phyloP scores from a whole-genome alignment of 805 yeast species.

The Myxozyma nipponensis region DNA sequence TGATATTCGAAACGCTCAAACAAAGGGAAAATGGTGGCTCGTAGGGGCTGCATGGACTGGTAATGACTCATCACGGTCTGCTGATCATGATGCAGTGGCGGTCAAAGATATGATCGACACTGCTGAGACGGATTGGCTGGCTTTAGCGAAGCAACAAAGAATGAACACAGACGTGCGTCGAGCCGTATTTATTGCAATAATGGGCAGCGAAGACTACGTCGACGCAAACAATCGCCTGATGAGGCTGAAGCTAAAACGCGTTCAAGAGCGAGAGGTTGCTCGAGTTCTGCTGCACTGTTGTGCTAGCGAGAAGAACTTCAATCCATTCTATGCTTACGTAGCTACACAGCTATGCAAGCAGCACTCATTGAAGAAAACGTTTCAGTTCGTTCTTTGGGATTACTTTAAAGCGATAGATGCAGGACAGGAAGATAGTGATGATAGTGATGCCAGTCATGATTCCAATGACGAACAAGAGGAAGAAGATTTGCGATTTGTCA shows the following conservation, averaged over 20 bases:
- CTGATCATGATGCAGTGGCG: slow-evolving; percentile 43
- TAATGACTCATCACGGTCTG: slow-evolving; percentile 19
- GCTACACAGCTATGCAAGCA: slow-evolving; percentile 72
- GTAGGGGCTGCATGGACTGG: slow-evolving; percentile 99
- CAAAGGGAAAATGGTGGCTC: slow-evolving; percentile 97
- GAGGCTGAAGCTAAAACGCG: slow-evolving; percentile 68
- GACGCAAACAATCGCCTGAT: slow-evolving; percentile 83
- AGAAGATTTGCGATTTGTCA: slow-evolving; percentile 31
- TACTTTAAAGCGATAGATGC: slow-evolving; percentile 62
- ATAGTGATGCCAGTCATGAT: slow-evolving; percentile 31
- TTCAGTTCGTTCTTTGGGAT: slow-evolving; percentile 91
- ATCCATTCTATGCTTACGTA: slow-evolving; percentile 83
- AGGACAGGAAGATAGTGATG: slow-evolving; percentile 45
- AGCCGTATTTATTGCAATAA: slow-evolving; percentile 87
- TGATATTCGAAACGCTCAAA: slow-evolving; percentile 73
- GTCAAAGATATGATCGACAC: slow-evolving; percentile 61
- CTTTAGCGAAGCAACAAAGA: slow-evolving; percentile 76
- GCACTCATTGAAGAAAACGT: slow-evolving; percentile 63
- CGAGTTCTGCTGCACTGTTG: slow-evolving; percentile 82
- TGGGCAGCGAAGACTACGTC: slow-evolving; percentile 90
- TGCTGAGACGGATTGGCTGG: slow-evolving; percentile 83
- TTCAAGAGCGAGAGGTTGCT: slow-evolving; percentile 85
- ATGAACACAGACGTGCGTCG: slow-evolving; percentile 95
- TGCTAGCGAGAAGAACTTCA: slow-evolving; percentile 73
- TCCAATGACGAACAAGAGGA: slow-evolving; percentile 35